These are phyloP conservation scores for Candida orba DNA, from an alignment of 805 yeast species.

Conservation along the genomic window DNA sequence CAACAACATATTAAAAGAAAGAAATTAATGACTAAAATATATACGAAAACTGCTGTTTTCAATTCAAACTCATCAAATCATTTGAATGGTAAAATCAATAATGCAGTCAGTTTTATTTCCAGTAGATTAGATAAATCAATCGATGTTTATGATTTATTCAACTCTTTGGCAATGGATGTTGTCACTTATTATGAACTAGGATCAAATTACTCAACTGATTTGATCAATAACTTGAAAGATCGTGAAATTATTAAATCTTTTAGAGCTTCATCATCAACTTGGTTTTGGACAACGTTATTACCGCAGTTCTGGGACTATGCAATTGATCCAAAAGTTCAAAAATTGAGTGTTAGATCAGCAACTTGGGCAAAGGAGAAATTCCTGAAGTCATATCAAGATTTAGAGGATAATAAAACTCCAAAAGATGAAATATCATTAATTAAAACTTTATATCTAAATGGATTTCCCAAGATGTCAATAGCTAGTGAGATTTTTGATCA, in stretches of 20 bases:
- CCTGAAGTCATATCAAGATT: slow-evolving; percentile 16
- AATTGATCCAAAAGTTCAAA: slow-evolving; percentile 26
- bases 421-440: slow-evolving; percentile 14
- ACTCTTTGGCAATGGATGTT: slow-evolving; percentile 66
- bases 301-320: slow-evolving; percentile 41
- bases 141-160: slow-evolving; percentile 57
- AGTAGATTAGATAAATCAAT: slow-evolving; percentile 24
- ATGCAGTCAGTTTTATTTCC: slow-evolving; percentile 18
- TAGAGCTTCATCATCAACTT: slow-evolving; percentile 45
- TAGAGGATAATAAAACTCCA: slow-evolving; percentile 13
- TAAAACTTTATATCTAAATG: slow-evolving; percentile 17
- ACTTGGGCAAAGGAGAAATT: slow-evolving; percentile 36
- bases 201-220: slow-evolving; percentile 34
- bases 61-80: slow-evolving; percentile 26
- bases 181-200: slow-evolving; percentile 59
- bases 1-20: slow-evolving; percentile 38
- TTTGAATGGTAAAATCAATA: slow-evolving; percentile 27
- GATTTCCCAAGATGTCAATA: slow-evolving; percentile 25
- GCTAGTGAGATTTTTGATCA: slow-evolving; percentile 54
- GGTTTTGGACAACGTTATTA: slow-evolving; percentile 58
- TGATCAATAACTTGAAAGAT: slow-evolving; percentile 34
- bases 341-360: slow-evolving; percentile 34
- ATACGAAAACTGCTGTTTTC: slow-evolving; percentile 37
- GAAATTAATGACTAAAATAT: slow-evolving; percentile 33
- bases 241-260: slow-evolving; percentile 38